Evolutionary conservation across 1,284 basidiomycete species (phyloP).

Genomic region (Moesziomyces sp.): DNA sequence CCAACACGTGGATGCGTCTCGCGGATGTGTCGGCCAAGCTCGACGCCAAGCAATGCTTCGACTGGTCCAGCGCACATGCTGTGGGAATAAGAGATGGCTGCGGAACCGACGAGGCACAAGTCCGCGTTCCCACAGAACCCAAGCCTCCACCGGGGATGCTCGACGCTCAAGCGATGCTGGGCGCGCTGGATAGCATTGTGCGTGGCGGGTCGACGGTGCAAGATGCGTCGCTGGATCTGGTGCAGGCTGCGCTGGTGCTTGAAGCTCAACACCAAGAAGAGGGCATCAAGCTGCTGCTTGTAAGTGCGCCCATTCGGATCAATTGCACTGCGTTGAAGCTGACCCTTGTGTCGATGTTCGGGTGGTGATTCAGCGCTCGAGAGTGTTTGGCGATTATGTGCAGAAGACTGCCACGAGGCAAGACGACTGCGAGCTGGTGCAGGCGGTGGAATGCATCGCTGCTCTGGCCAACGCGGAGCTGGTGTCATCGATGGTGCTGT

Average conservation of each 20-base stretch:
- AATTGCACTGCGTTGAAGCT: not conserved
- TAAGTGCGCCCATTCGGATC: slow-evolving; percentile 2
- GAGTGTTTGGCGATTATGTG: slow-evolving; percentile 9
- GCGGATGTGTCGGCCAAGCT: slow-evolving; percentile 9
- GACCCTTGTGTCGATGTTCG: not conserved
- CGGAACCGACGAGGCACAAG: slow-evolving; percentile 38
- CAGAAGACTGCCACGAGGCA: slow-evolving; percentile 1
- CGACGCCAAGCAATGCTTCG: slow-evolving; percentile 17
- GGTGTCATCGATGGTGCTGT: slow-evolving; percentile 22
- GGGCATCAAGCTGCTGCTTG: slow-evolving; percentile 34
- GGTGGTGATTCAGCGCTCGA: slow-evolving; percentile 9
- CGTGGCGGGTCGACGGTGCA: slow-evolving; percentile 2
- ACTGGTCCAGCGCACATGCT: slow-evolving; percentile 10
- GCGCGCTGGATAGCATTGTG: slow-evolving; percentile 6
- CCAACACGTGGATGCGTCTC: slow-evolving; percentile 26
- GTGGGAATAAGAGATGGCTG: slow-evolving; percentile 15
- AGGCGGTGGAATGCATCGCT: slow-evolving; percentile 38
- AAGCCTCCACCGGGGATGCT: slow-evolving; percentile 66
- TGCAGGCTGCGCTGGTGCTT: slow-evolving; percentile 22
- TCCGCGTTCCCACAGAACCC: slow-evolving; percentile 38
- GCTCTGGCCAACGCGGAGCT: slow-evolving; percentile 27
- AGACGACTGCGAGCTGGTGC: slow-evolving; percentile 21
- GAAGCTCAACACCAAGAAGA: slow-evolving; percentile 22
- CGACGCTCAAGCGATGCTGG: slow-evolving; percentile 52
- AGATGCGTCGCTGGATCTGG: slow-evolving; percentile 1